Evolutionary conservation across 2,329 filamentous ascomycete genomes (phyloP).

Genomic region (Thelonectria olida): DNA sequence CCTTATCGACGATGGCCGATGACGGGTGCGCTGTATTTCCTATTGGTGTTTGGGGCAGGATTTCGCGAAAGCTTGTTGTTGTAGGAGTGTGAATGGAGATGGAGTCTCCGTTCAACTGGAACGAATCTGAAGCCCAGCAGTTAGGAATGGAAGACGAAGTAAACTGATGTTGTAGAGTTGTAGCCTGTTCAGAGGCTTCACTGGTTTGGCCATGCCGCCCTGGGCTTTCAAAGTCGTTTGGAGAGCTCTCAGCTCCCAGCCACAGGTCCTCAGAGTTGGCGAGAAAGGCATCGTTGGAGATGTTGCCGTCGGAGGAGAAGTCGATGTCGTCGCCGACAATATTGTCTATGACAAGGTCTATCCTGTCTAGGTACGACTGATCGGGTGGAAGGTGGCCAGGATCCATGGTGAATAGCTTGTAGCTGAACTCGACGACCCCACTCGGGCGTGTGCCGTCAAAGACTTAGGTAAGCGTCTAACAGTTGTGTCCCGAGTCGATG

Average conservation of each 20-base stretch:
- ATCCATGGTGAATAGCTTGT: background rate
- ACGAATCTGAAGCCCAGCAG: background rate
- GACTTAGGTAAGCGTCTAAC: background rate
- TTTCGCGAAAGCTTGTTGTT: background rate
- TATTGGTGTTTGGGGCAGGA: background rate
- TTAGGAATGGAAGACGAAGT: background rate
- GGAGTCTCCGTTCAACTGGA: background rate
- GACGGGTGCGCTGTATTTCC: background rate
- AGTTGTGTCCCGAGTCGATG: too few relatives aligned
- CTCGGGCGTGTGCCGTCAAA: background rate
- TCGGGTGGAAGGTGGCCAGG: background rate
- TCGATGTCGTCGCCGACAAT: background rate
- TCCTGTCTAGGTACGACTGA: background rate
- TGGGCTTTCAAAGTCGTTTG: background rate
- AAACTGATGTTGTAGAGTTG: background rate
- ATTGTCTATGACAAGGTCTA: background rate
- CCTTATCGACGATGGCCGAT: background rate
- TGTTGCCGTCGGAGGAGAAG: constrained; percentile 4
- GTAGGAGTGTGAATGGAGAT: background rate
- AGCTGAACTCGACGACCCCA: background rate
- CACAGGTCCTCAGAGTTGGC: background rate
- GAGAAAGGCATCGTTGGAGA: background rate
- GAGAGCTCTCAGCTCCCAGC: background rate
- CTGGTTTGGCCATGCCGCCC: background rate
- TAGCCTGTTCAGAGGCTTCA: background rate